phyloP scores from a whole-genome alignment of 2,329 filamentous ascomycete species.

The Aspergillus sp. region DNA sequence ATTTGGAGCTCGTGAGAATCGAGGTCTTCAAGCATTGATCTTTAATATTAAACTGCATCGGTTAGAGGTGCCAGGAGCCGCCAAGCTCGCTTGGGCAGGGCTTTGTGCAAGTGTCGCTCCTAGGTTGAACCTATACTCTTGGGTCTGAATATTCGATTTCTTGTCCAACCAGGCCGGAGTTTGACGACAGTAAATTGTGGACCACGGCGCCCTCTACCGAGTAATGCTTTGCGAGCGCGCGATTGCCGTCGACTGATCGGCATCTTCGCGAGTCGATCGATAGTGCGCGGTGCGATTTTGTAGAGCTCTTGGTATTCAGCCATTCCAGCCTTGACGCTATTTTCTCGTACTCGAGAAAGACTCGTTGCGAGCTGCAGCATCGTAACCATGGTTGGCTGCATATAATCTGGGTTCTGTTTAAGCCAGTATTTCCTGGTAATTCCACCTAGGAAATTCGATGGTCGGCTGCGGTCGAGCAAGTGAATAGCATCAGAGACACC shows the following conservation, averaged over 20 bases:
- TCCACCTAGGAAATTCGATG: slow-evolving; percentile 37
- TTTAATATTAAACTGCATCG: too few relatives aligned
- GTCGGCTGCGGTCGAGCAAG: slow-evolving; percentile 36
- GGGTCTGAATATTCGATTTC: background rate
- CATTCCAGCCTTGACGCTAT: slow-evolving; percentile 40
- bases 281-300: slow-evolving; percentile 40
- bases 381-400: slow-evolving; percentile 50
- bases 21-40: too few relatives aligned
- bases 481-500: slow-evolving; percentile 35
- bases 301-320: slow-evolving; percentile 35
- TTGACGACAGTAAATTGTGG: background rate
- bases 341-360: slow-evolving; percentile 41
- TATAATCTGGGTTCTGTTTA: slow-evolving; percentile 43
- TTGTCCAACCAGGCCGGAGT: background rate
- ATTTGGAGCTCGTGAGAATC: too few relatives aligned
- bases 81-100: background rate
- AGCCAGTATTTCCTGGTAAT: slow-evolving; percentile 38
- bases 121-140: background rate
- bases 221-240: background rate
- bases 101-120: background rate
- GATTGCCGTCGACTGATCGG: slow-evolving; percentile 46
- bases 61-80: too few relatives aligned
- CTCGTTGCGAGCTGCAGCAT: slow-evolving; percentile 50
- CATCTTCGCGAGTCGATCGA: slow-evolving; percentile 42
- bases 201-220: background rate